Base-by-base conservation (phyloP, 805 yeast species). In the Wickerhamomyces kurtzmanii region DNA sequence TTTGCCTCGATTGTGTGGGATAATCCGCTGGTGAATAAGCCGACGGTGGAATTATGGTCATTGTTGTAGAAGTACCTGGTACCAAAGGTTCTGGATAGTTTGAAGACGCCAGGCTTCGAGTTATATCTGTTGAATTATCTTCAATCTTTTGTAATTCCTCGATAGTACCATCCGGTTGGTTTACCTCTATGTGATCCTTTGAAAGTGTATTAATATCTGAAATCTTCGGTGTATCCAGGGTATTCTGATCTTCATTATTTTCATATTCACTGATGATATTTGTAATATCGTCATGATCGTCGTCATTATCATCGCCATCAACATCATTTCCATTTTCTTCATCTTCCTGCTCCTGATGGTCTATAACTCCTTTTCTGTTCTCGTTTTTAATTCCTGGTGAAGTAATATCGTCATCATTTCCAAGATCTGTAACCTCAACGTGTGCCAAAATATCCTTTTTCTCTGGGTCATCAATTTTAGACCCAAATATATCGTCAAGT, bases 141-240 rank as follows among this genome's bases (percentile, higher is more conserved):
- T 31, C 41, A 29, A 30, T 31, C 19, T 32, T 37, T 24, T 40
- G 38, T 22, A 45, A 22, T 8, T 34, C 31, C n/a, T 42, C 40
- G 21, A 42, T 42, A 17, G 45, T 37, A 16, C 21, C 26, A 27
- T 33, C 35, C 19, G n/a, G n/a, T 25, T 32, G 11, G 17, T 23
- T n/a, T 29, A 14, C 24, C 10, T 11, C 12, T 5, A 11, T 13
- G 13, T 6, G 10, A 3, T 17, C 7, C 14, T 4, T 17, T 13
- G 16, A 8, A 17, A 18, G 17, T 10, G 18, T 17, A 6, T 5
- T 15, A n/a, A 23, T 16, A 11, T 24, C 19, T 2, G 12, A 12
- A 8, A 30, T 22, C 12, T 19, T 23, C 6, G 34, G 14, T 2
- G 11, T 22, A 12, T 26, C 29, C n/a, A n/a, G n/a, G n/a, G n/a